Base-by-base conservation (phyloP, 805 yeast genomes). In the Candida sphagnicola region DNA sequence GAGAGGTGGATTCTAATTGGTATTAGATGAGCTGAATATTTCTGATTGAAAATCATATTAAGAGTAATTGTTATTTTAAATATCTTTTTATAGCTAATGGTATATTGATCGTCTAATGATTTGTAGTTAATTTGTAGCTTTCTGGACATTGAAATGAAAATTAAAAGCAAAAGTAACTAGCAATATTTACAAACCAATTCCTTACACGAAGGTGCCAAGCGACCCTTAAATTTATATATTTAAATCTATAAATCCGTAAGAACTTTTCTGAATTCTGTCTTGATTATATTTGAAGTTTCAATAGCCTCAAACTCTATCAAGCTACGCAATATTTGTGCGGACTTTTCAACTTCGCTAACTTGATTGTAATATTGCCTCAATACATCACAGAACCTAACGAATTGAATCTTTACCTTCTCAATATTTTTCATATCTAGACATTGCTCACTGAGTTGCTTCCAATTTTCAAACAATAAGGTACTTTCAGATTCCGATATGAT, bases 1-100 rank as follows among this genome's bases (percentile, higher is more conserved):
- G 69, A 86, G 97, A 80, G 98, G 98, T 78, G 96, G 96, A 74
- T 31, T 41, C 34, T 42, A 49, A 43, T 26, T 31, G 25, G 18
- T 35, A 30, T 18, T 28, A 6, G 24, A 21, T 21, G 6, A 21
- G 10, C 6, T 6, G 24, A n/a, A n/a, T n/a, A n/a, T n/a, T n/a
- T n/a, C n/a, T n/a, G n/a, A n/a, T n/a, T n/a, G n/a, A n/a, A n/a
- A n/a, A n/a, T n/a, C n/a, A n/a, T n/a, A n/a, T n/a, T n/a, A n/a
- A n/a, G n/a, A n/a, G n/a, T n/a, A 21, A 21, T 21, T 21, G 10
- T 21, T 21, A 6, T 21, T 21, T 21, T 21, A 10, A 21, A 21
- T 21, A 21, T 6, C 10, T 21, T 21, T 21, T 6, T 21, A 21
- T 21, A 21, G 24, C 8, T 21, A 21, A 21, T 21, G n/a, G 10